Base-by-base conservation (phyloP, 176 grass and related monocot genomes). In the Olyra latifolia region DNA sequence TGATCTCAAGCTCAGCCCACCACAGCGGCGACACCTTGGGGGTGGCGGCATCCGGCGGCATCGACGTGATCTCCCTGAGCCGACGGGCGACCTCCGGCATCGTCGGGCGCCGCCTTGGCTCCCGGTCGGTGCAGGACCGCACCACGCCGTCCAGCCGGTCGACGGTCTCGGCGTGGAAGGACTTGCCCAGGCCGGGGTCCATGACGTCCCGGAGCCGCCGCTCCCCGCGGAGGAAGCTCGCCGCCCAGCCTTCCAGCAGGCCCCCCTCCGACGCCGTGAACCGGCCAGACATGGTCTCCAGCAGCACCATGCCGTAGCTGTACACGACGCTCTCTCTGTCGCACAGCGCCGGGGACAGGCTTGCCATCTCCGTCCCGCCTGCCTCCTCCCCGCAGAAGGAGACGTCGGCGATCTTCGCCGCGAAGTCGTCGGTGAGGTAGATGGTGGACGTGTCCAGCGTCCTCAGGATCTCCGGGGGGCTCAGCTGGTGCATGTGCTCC, bases 1-100 rank as follows among this genome's bases (percentile, higher is more conserved):
- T 85, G 68, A 97, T 94, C 73, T 97, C 91, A 11, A 94, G 88
- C 73, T 97, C 94, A 7, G 94, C 91, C 94, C 94, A 97, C 94
- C 88, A 94, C 40, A 94, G 68, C 45, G 94, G 91, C n/a, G 94
- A 97, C 63, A 86, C 46, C 85, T 88, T 97, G 35, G 94, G 94
- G 11, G 77, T 85, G 12, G 91, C 94, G 0, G 73, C 91, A 9
- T 94, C 88, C 2, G 88, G 91, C 38, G 91, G 17, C 89, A 97
- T 91, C 80, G 87, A 84, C 4, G 94, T 97, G 73, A 97, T 91
- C 85, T 89, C 91, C 78, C 87, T 90, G 30, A 97, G 57, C 41
- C 0, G 62, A 35, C 59, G 66, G 0, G 91, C 78, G 3, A 97
- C 87, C 77, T 91, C 94, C 29, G 61, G 2, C 84, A 97, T 97